phyloP scores from a whole-genome alignment of 2,329 filamentous ascomycete species.

The Colletotrichum higginsianum region DNA sequence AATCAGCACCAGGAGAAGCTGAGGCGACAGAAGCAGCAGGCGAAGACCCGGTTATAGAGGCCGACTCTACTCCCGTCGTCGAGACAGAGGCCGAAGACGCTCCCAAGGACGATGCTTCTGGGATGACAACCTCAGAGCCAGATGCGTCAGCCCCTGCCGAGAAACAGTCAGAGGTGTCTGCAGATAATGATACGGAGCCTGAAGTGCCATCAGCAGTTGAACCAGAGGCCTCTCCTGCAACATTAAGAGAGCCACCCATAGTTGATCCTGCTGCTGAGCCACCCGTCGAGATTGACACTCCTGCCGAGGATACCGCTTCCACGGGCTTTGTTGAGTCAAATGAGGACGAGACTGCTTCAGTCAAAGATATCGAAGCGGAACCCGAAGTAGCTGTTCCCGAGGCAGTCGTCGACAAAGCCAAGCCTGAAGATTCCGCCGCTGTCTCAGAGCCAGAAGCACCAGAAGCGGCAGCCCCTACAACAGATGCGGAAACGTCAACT shows the following conservation, averaged over 20 bases:
- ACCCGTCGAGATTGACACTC: background rate
- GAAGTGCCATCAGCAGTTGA: background rate
- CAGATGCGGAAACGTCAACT: background rate
- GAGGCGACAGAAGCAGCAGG: slow-evolving; percentile 9
- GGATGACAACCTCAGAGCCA: background rate
- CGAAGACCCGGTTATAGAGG: background rate
- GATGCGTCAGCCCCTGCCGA: slow-evolving; percentile 1
- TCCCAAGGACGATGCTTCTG: background rate
- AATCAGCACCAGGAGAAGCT: background rate
- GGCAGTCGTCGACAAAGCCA: background rate
- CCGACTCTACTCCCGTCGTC: background rate
- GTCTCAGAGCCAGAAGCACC: background rate
- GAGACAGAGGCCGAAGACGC: background rate
- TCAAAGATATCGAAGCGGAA: background rate
- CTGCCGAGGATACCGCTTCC: background rate
- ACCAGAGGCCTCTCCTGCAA: background rate
- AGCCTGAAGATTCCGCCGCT: background rate
- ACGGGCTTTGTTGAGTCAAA: background rate
- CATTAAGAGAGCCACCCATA: background rate
- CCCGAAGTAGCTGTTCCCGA: background rate
- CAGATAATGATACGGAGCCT: background rate
- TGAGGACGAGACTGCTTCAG: background rate
- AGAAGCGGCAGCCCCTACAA: background rate
- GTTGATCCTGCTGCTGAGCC: slow-evolving; percentile 5
- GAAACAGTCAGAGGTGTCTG: background rate